A percentile compares a stretch with the other conserved stretches of the same genome.
Conservation (phyloP, 495 filamentous ascomycete genomes). For the Tuber microsphaerosporum region DNA sequence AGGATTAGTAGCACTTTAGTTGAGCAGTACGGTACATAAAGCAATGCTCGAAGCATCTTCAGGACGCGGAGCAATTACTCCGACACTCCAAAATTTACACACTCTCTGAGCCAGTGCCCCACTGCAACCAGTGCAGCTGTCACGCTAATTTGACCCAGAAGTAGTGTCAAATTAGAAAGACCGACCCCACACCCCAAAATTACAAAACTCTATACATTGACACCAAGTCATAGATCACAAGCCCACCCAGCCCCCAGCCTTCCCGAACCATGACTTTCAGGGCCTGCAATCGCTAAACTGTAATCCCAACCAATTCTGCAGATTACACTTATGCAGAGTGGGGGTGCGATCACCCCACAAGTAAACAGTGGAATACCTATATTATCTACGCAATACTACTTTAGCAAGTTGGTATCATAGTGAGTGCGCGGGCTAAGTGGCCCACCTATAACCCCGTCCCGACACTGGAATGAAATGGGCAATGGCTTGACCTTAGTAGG, state of each 20-base stretch:
- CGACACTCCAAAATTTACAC: too few species aligned
- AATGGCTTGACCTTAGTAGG: background rate
- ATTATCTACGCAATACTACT: background rate
- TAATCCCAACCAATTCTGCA: background rate
- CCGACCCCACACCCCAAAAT: background rate
- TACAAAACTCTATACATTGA: background rate
- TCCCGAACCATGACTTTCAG: background rate
- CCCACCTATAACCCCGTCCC: background rate
- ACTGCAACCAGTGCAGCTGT: background rate
- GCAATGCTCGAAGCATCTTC: too few species aligned
- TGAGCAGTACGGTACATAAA: background rate
- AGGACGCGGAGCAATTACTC: too few species aligned
- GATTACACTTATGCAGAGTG: too few species aligned
- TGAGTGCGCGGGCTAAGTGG: background rate
- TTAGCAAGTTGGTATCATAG: too few species aligned
- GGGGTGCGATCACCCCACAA: background rate
- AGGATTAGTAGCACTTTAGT: background rate
- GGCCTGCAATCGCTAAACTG: background rate
- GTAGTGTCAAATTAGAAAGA: background rate
- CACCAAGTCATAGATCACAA: background rate
- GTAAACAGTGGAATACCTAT: background rate
- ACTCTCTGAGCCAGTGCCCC: background rate
- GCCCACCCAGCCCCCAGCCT: background rate
- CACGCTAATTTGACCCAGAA: background rate
- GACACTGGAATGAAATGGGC: background rate